Evolutionary conservation across 768 basidiomycete genomes (phyloP).

Genomic region (Hygrophoropsis aurantiaca): DNA sequence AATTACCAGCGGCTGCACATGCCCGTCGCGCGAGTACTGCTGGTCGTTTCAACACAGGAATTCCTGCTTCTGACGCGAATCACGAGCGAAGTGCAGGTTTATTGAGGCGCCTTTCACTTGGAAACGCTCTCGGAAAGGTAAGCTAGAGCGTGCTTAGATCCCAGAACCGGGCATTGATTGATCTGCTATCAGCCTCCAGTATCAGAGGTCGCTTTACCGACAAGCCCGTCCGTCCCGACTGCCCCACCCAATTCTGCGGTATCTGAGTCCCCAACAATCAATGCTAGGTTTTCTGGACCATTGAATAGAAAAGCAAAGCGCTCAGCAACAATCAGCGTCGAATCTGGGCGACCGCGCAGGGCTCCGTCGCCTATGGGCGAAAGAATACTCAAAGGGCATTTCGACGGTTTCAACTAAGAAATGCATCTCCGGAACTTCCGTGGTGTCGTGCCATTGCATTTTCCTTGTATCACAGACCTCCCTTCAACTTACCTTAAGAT

Average conservation of each 20-base stretch:
- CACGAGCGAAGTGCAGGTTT: conserved; percentile 70
- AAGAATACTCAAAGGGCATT: conserved; percentile 87
- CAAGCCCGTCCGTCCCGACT: conserved; percentile 33
- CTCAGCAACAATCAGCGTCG: conserved; percentile 53
- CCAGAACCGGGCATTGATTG: background rate
- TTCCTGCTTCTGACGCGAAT: conserved; percentile 45
- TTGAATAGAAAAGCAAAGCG: conserved; percentile 45
- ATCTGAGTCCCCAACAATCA: conserved; percentile 22
- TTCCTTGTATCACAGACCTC: conserved; percentile 7
- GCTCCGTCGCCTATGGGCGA: conserved; percentile 91
- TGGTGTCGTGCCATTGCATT: conserved; percentile 1
- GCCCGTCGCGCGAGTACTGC: conserved; percentile 62
- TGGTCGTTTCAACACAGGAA: conserved; percentile 51
- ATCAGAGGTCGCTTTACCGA: conserved; percentile 20
- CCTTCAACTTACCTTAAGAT: background rate
- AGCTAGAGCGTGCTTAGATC: conserved; percentile 18
- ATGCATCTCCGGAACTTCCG: conserved; percentile 3
- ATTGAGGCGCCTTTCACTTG: conserved; percentile 73
- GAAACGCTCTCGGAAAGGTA: conserved; percentile 59
- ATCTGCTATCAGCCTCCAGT: conserved; percentile 9
- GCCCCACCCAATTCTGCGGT: conserved; percentile 56
- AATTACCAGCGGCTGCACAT: conserved; percentile 44
- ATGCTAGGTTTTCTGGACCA: conserved; percentile 15
- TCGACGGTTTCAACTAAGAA: conserved; percentile 80
- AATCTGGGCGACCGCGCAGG: conserved; percentile 50